phyloP scores from a whole-genome alignment of 148 eudicot genomes.

The Spergularia marina region DNA sequence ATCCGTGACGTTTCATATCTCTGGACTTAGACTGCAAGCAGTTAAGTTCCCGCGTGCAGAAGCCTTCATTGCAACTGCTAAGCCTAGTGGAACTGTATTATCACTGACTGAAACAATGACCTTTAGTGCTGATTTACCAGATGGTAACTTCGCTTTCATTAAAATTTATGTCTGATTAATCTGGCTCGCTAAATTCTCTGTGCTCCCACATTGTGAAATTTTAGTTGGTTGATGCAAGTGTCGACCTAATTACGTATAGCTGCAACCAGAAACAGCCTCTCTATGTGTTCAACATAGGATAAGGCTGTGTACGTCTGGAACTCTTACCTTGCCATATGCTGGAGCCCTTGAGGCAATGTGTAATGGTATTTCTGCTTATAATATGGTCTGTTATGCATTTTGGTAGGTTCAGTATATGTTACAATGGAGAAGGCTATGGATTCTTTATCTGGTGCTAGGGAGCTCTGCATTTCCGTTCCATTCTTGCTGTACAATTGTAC shows the following conservation, averaged over 20 bases:
- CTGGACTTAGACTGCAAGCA: conserved; percentile 62
- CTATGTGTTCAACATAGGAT: too few species aligned
- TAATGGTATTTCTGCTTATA: conserved; percentile 1
- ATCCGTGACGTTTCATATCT: conserved; percentile 49
- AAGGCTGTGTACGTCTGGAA: too few species aligned
- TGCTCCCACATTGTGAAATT: not conserved
- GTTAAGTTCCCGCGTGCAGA: conserved; percentile 86
- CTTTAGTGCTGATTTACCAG: conserved; percentile 46
- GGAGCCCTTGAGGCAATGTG: not conserved
- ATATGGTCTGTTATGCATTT: conserved; percentile 8
- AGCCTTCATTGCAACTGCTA: conserved; percentile 65
- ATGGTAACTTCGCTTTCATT: conserved; percentile 41
- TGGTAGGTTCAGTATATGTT: conserved; percentile 63
- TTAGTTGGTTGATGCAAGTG: not conserved
- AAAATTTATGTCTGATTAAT: not conserved
- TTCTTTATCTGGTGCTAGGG: conserved; percentile 85
- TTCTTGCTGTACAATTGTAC: conserved; percentile 83
- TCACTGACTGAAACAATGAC: conserved; percentile 62
- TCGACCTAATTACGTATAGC: not conserved
- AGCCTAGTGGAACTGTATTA: conserved; percentile 64
- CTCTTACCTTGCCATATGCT: too few species aligned
- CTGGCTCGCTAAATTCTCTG: not conserved
- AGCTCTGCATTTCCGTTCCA: conserved; percentile 79
- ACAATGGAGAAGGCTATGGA: conserved; percentile 81
- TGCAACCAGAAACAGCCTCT: not conserved